Conservation (phyloP, 352 stramenopile species). For the Pythium pyrilobum region DNA sequence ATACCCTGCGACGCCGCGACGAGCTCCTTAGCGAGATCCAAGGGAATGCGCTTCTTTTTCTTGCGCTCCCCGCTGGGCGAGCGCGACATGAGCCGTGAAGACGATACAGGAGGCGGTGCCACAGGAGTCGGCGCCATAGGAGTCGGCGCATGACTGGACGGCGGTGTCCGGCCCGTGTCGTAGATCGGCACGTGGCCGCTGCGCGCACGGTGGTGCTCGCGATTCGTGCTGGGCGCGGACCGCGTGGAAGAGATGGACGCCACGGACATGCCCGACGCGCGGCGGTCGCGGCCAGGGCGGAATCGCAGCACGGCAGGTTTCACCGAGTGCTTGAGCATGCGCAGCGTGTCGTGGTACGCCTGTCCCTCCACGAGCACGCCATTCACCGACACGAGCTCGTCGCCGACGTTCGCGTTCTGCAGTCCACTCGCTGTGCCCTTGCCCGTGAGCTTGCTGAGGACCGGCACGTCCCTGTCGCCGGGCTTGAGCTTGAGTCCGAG, state of each 20-base stretch:
- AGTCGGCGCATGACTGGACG: neutral
- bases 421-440: conserved; percentile 77
- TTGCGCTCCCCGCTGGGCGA: conserved; percentile 34
- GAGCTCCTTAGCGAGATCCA: conserved; percentile 75
- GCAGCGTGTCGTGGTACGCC: conserved; percentile 79
- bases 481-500: conserved; percentile 84
- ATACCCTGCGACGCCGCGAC: conserved; percentile 73
- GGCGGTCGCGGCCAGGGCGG: conserved; percentile 49
- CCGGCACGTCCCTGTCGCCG: conserved; percentile 61
- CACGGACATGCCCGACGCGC: conserved; percentile 53
- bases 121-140: neutral
- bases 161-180: conserved; percentile 18
- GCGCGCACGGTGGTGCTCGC: conserved; percentile 32
- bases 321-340: conserved; percentile 84
- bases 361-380: conserved; percentile 70
- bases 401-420: conserved; percentile 76
- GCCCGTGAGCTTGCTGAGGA: conserved; percentile 80
- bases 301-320: conserved; percentile 82
- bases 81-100: neutral
- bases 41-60: conserved; percentile 76
- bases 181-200: conserved; percentile 60
- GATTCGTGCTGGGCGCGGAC: conserved; percentile 44
- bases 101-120: neutral
- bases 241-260: conserved; percentile 33
- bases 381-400: conserved; percentile 84